Evolutionary conservation across 139 green algal species (phyloP).

Genomic region (Chlorella vulgaris): DNA sequence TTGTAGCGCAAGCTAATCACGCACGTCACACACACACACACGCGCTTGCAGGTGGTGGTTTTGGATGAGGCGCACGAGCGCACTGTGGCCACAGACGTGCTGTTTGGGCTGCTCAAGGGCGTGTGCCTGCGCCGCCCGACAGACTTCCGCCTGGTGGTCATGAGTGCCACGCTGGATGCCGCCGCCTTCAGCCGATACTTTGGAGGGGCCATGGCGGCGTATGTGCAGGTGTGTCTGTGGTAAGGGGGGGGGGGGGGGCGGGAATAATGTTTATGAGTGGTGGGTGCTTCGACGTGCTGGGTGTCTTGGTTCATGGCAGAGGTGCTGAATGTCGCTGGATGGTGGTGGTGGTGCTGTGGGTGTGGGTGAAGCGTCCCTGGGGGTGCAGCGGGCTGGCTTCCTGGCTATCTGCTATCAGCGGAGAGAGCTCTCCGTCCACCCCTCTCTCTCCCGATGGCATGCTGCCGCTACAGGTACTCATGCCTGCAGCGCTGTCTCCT

Average conservation of each 20-base stretch:
- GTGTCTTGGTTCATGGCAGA: too few relatives aligned
- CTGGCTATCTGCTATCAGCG: too few relatives aligned
- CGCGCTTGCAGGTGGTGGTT: constrained; percentile 71
- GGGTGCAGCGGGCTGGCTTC: too few relatives aligned
- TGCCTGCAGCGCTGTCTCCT: not conserved
- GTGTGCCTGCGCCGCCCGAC: constrained; percentile 42
- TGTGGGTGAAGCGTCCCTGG: too few relatives aligned
- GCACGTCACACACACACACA: constrained; percentile 6
- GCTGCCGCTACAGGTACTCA: too few relatives aligned
- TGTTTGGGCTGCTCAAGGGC: constrained; percentile 91
- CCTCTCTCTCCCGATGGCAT: too few relatives aligned
- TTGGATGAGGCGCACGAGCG: constrained; percentile 98
- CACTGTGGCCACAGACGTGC: constrained; percentile 90
- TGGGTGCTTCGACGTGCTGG: not conserved
- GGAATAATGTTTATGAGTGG: not conserved
- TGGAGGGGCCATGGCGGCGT: constrained; percentile 52
- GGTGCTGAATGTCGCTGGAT: too few relatives aligned
- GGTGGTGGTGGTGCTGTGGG: too few relatives aligned
- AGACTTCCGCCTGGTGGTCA: constrained; percentile 83
- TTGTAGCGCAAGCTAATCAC: not conserved
- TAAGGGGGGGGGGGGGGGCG: not conserved
- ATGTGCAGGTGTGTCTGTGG: constrained; percentile 58
- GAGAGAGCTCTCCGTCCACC: too few relatives aligned
- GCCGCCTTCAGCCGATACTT: constrained; percentile 84
- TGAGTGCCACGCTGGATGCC: constrained; percentile 96